Conservation (phyloP, 306 rosid species). For the Castanea crenata region DNA sequence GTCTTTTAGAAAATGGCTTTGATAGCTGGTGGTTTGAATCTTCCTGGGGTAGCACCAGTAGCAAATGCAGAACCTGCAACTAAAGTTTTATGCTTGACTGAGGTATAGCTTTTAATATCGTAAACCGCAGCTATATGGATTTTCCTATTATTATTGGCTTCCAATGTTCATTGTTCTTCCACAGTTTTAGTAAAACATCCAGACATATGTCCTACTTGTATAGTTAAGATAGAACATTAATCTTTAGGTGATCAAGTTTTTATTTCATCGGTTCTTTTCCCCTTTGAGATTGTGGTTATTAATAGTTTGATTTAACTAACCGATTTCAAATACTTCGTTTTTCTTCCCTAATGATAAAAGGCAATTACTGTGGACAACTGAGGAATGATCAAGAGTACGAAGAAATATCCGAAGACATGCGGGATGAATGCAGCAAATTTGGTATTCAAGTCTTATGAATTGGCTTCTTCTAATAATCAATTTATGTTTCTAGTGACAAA, state of each 20-base stretch:
- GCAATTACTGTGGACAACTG: constrained; percentile 60
- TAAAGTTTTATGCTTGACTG: constrained; percentile 64
- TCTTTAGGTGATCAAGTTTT: background rate
- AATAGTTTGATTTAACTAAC: constrained; percentile 6
- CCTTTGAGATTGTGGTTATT: constrained; percentile 4
- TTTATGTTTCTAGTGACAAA: background rate
- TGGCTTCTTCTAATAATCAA: background rate
- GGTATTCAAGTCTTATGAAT: constrained; percentile 41
- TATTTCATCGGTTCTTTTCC: background rate
- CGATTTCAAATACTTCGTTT: constrained; percentile 7
- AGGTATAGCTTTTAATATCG: constrained; percentile 39
- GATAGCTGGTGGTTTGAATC: constrained; percentile 54
- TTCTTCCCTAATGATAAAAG: constrained; percentile 30
- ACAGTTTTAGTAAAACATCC: background rate
- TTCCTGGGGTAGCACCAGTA: constrained; percentile 30
- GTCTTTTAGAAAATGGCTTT: constrained; percentile 51
- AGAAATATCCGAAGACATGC: constrained; percentile 83
- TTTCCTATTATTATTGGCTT: background rate
- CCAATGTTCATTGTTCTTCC: constrained; percentile 8
- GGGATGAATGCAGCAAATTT: constrained; percentile 78
- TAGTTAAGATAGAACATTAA: background rate
- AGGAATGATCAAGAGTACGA: constrained; percentile 50
- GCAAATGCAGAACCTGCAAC: constrained; percentile 45
- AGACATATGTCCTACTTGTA: background rate
- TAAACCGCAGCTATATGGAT: background rate